Base-by-base conservation (phyloP, 2,329 filamentous ascomycete species). In the Xylaria sp. region DNA sequence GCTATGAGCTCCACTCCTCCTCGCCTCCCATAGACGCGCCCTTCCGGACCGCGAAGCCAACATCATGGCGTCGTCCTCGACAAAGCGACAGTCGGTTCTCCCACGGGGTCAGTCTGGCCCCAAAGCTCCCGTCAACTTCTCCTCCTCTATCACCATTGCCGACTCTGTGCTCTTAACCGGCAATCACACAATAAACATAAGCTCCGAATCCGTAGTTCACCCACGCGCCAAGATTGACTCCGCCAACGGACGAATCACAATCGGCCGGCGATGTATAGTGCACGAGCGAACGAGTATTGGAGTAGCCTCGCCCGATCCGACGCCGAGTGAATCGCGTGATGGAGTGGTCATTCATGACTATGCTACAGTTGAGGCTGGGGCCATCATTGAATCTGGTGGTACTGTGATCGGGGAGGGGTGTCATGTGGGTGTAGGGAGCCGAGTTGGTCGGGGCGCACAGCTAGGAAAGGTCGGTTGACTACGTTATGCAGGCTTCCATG, bases 151-250 rank as follows among this genome's bases (percentile, higher is more conserved):
- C 58, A 82, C 81, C 29, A 87, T 90, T 60, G 84, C 87, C 71
- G 87, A 89, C 66, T 83, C 83, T 60, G 86, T 87, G 10, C 78
- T 85, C 17, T 78, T 90, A 17, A 86, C 81, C 17, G 95, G 95
- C 66, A 87, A 85, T 2, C 85, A 96, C 73, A 88, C 87, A 1
- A 91, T 99, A 65, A 89, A 87, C 44, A 87, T 98, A 65, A 89
- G 89, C 58, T 83, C 90, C 23, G 88, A 92, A 71, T 89, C 87
- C 3, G 85, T 97, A 6, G 79, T 99, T n/a, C 94, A 98, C 71
- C 93, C 95, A 1, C 91, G 93, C 49, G 86, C 89, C 15, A 87
- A 89, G 64, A 84, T 97, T 58, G 90, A 93, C 71, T 90, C 94
- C 8, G 87, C 87, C 59, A 83, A 89, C 53, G 92, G 92, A 4